These are phyloP conservation scores for Rosellinia necatrix DNA, from an alignment of 2,329 filamentous ascomycete genomes.

Conservation along the genomic window DNA sequence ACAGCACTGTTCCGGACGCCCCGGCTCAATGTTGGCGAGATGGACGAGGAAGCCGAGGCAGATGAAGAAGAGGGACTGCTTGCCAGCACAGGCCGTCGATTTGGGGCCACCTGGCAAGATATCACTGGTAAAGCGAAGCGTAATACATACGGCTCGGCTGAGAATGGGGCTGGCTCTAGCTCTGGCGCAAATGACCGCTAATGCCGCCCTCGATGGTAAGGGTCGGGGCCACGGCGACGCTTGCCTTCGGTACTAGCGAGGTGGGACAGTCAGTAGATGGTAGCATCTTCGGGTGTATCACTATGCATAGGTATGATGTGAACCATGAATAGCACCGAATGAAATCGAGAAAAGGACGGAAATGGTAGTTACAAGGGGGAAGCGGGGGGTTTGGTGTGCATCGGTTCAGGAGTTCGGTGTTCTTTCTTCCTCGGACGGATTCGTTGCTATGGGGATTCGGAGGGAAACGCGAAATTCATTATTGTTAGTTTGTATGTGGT, in stretches of 20 bases:
- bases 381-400: not conserved
- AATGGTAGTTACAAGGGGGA: conserved; percentile 1
- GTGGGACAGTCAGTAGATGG: no score
- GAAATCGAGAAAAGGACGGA: conserved; percentile 4
- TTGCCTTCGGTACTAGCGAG: not conserved
- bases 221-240: no score
- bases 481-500: no score
- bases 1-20: conserved; percentile 82
- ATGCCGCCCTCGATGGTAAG: not conserved
- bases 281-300: no score
- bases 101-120: conserved; percentile 88
- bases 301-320: conserved; percentile 8
- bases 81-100: conserved; percentile 78
- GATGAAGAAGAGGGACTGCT: conserved; percentile 93
- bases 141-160: conserved; percentile 15
- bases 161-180: conserved; percentile 19
- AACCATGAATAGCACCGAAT: not conserved
- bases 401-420: conserved; percentile 13
- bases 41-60: conserved; percentile 88
- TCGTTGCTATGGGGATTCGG: no score
- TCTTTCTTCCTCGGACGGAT: no score
- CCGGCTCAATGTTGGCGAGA: conserved; percentile 71
- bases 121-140: conserved; percentile 62
- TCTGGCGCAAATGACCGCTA: conserved; percentile 12
- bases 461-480: no score